phyloP scores from a whole-genome alignment of 257 asterid species.

The Lantana camara region DNA sequence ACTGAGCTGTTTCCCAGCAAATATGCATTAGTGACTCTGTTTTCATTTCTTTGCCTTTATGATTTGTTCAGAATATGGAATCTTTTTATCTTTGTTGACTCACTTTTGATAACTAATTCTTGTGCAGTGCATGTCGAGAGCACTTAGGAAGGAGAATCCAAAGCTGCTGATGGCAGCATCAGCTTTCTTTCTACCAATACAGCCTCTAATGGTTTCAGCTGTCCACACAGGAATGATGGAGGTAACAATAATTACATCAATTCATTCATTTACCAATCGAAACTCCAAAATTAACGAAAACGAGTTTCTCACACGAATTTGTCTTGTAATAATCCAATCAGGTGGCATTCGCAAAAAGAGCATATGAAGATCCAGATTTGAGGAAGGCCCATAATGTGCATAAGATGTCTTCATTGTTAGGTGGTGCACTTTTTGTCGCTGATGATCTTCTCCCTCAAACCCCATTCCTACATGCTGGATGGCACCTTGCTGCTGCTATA shows the following conservation, averaged over 20 bases:
- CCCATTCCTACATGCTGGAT: conserved; percentile 84
- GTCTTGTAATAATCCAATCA: conserved; percentile 30
- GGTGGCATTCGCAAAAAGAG: conserved; percentile 93
- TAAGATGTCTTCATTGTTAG: conserved; percentile 71
- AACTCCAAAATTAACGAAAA: not conserved
- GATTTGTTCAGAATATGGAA: not conserved
- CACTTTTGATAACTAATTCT: conserved; percentile 8
- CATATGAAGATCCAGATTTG: conserved; percentile 72
- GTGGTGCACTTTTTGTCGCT: conserved; percentile 80
- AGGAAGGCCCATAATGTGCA: conserved; percentile 72
- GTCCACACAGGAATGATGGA: conserved; percentile 97
- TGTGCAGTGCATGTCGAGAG: conserved; percentile 88
- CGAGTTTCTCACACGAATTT: not conserved
- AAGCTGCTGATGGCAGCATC: conserved; percentile 89
- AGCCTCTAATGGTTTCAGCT: conserved; percentile 94
- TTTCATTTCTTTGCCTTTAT: not conserved
- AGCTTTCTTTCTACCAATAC: conserved; percentile 76
- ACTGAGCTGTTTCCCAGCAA: not conserved
- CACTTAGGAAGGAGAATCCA: conserved; percentile 79
- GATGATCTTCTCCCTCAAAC: conserved; percentile 73
- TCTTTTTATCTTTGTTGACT: not conserved
- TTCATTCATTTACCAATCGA: not conserved
- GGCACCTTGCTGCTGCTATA: conserved; percentile 96
- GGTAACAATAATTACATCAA: conserved; percentile 58
- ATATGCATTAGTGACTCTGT: not conserved